These are phyloP conservation scores for Copromyces sp. DNA, from an alignment of 495 filamentous ascomycete species.

Conservation along the genomic window DNA sequence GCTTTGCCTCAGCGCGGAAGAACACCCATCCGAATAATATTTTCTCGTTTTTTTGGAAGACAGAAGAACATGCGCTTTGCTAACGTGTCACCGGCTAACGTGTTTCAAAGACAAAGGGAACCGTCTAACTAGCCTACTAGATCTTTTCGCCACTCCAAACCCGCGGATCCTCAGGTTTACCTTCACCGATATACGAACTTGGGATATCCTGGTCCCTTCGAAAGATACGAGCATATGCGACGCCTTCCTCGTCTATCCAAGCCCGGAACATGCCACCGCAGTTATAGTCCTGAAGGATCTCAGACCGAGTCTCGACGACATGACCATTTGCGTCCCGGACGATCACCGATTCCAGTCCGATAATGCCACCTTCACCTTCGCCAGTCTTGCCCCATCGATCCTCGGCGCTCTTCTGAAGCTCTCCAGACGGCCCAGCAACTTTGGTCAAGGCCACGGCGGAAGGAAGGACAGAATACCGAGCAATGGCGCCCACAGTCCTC, in stretches of 20 bases:
- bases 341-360: slow-evolving; percentile 64
- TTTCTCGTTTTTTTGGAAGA: slow-evolving; percentile 6
- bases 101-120: neutral
- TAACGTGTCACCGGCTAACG: neutral
- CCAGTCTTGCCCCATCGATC: slow-evolving; percentile 64
- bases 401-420: slow-evolving; percentile 66
- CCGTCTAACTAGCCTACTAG: slow-evolving; percentile 1
- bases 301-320: slow-evolving; percentile 29
- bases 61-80: neutral
- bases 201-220: slow-evolving; percentile 21
- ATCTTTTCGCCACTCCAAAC: slow-evolving; percentile 9
- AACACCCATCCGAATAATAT: slow-evolving; percentile 22
- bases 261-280: slow-evolving; percentile 86
- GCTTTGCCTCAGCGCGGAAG: slow-evolving; percentile 8
- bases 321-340: slow-evolving; percentile 28
- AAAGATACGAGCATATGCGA: slow-evolving; percentile 54
- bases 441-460: slow-evolving; percentile 42
- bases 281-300: slow-evolving; percentile 68
- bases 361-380: slow-evolving; percentile 79
- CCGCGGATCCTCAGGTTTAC: neutral
- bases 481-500: slow-evolving; percentile 62
- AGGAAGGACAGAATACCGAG: slow-evolving; percentile 45
- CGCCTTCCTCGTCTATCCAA: slow-evolving; percentile 57
- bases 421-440: slow-evolving; percentile 61
- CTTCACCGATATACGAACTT: slow-evolving; percentile 8